A percentile compares a stretch with the other conserved stretches of the same genome.
These are phyloP conservation scores for Aspergillus caelatus DNA, from an alignment of 2,329 filamentous ascomycete species.

Conservation along the genomic window DNA sequence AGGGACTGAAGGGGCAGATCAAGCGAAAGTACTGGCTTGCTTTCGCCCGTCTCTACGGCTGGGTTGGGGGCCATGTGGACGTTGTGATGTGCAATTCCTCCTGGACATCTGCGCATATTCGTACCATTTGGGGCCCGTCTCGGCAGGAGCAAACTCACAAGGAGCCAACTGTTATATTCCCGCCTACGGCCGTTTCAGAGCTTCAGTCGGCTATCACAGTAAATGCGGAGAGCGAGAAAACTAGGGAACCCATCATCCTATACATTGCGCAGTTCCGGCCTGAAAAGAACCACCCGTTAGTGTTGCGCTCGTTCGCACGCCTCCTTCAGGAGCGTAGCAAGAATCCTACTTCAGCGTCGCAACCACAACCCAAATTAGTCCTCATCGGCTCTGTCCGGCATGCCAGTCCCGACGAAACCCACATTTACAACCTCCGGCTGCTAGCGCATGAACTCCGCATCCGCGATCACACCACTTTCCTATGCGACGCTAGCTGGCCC, in stretches of 20 bases:
- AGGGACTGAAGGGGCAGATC: slow-evolving; percentile 66
- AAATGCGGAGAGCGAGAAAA: slow-evolving; percentile 67
- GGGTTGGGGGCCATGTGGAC: slow-evolving; percentile 80
- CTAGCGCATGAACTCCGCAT: slow-evolving; percentile 84
- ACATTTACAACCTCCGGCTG: slow-evolving; percentile 84
- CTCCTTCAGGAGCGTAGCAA: slow-evolving; percentile 64
- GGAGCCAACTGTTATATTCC: slow-evolving; percentile 73
- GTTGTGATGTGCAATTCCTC: slow-evolving; percentile 97
- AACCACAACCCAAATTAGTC: slow-evolving; percentile 65
- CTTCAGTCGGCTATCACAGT: slow-evolving; percentile 75
- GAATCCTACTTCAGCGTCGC: slow-evolving; percentile 50
- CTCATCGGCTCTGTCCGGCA: slow-evolving; percentile 93
- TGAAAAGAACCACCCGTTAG: slow-evolving; percentile 91
- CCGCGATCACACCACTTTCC: slow-evolving; percentile 81
- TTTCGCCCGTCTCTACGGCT: slow-evolving; percentile 81
- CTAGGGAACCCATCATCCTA: slow-evolving; percentile 72
- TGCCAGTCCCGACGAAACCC: slow-evolving; percentile 51
- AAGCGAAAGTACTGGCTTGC: slow-evolving; percentile 86
- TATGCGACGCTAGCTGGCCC: slow-evolving; percentile 87
- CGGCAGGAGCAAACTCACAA: slow-evolving; percentile 46
- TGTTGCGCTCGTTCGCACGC: slow-evolving; percentile 79
- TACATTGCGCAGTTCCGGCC: slow-evolving; percentile 98
- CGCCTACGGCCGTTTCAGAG: slow-evolving; percentile 87
- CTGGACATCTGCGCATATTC: slow-evolving; percentile 88
- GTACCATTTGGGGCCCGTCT: slow-evolving; percentile 71